phyloP scores from a whole-genome alignment of 768 basidiomycete genomes.

The Rhodosporidiobolus odoratus region DNA sequence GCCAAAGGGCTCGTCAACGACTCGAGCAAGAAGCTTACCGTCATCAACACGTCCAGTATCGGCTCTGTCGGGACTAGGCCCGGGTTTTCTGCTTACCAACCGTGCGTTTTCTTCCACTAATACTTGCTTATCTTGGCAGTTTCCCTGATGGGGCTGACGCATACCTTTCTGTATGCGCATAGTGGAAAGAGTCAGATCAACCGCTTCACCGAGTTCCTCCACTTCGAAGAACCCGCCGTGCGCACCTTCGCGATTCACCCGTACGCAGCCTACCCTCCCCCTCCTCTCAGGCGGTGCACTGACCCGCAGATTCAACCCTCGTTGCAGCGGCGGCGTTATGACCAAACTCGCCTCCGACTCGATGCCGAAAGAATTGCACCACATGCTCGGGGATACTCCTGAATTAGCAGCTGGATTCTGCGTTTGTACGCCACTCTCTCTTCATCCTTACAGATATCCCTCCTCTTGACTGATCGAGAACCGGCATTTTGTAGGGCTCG shows the following conservation, averaged over 20 bases:
- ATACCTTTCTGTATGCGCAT: background rate
- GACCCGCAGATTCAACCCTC: background rate
- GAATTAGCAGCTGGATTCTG: constrained; percentile 10
- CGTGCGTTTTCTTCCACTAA: background rate
- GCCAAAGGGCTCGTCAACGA: background rate
- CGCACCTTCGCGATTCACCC: constrained; percentile 24
- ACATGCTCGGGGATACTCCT: constrained; percentile 3
- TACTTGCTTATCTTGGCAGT: no score
- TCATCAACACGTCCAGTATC: constrained; percentile 20
- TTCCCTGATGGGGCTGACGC: background rate
- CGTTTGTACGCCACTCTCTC: background rate
- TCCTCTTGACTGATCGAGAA: background rate
- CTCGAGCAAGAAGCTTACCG: background rate
- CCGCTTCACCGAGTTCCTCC: constrained; percentile 26
- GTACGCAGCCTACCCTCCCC: background rate
- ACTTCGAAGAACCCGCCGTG: constrained; percentile 23
- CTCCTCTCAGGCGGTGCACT: background rate
- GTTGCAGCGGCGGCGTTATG: constrained; percentile 15
- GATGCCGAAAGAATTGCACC: constrained; percentile 14
- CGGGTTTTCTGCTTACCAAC: constrained; percentile 8
- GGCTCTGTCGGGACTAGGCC: constrained; percentile 2
- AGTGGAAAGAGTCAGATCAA: constrained; percentile 12
- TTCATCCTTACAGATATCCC: background rate
- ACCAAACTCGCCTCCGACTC: constrained; percentile 22
- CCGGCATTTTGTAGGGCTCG: constrained; percentile 12